These are phyloP conservation scores for Colletotrichum sp. DNA, from an alignment of 2,329 filamentous ascomycete genomes.

Conservation along the genomic window DNA sequence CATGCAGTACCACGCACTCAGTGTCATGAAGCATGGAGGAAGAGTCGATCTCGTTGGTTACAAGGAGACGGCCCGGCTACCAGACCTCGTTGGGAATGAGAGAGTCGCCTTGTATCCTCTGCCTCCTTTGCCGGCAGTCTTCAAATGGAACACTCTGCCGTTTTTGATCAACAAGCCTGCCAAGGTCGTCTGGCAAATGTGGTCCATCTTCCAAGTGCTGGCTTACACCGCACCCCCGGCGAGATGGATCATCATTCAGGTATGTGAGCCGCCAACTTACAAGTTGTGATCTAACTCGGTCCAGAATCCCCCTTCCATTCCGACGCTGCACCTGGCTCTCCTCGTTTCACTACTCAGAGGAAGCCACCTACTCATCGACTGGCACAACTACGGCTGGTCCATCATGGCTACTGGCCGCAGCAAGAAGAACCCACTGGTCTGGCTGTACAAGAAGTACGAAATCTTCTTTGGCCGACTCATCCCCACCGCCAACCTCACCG, in stretches of 20 bases:
- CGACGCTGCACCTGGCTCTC: conserved; percentile 79
- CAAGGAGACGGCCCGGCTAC: conserved; percentile 82
- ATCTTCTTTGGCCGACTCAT: conserved; percentile 71
- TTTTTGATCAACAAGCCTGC: conserved; percentile 81
- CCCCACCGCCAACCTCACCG: conserved; percentile 77
- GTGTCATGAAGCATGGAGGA: conserved; percentile 82
- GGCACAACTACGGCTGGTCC: conserved; percentile 98
- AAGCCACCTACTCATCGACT: conserved; percentile 87
- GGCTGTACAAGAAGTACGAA: conserved; percentile 80
- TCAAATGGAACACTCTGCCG: conserved; percentile 73
- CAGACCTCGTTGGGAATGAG: conserved; percentile 73
- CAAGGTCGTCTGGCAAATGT: conserved; percentile 86
- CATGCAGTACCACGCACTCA: conserved; percentile 98
- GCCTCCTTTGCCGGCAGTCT: conserved; percentile 66
- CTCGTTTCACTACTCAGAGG: conserved; percentile 77
- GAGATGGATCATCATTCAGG: conserved; percentile 86
- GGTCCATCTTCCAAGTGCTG: conserved; percentile 72
- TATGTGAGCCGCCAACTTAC: conserved; percentile 33
- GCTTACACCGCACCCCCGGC: conserved; percentile 76
- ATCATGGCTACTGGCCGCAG: conserved; percentile 74
- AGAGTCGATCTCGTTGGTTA: conserved; percentile 89
- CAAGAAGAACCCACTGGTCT: conserved; percentile 74
- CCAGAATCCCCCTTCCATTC: conserved; percentile 93
- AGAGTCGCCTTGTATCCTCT: conserved; percentile 76
- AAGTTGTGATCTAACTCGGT: background rate